Evolutionary conservation across 2,329 filamentous ascomycete genomes (phyloP), one percentile per base, ranked within the genome.

Genomic region (Aspergillus aculeatus): DNA sequence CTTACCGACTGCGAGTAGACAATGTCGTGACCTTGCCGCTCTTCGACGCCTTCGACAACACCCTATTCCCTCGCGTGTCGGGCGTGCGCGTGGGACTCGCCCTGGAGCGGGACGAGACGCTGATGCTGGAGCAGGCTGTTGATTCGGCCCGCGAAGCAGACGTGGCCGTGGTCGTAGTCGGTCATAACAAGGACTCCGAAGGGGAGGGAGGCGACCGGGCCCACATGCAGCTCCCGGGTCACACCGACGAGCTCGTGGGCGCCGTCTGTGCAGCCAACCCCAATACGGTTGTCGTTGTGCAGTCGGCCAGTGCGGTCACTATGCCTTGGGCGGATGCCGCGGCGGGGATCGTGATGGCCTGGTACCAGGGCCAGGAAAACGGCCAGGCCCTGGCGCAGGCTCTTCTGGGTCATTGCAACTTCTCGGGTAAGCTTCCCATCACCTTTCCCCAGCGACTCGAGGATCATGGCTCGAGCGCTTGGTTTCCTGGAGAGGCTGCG

Each of bases 331-430:
- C 80, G 1, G 79, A 85, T 63, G 75, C 80, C 23, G 86, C 89
- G 2, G 84, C 87, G 3, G 84, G 87, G 1, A 86, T 92, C 31
- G 69, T 92, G 0, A 89, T 92, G 70, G 84, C 86, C 0, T 90
- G 87, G 86, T 89, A 89, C 66, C 85, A 87, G 70, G 86, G 88
- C 2, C 85, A 90, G 71, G 87, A 90, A 75, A 84, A 86, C 0
- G 88, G 88, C 1, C 87, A 90, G 66, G 85, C 86, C 0, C 79
- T 90, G 47, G 86, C 86, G 1, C 86, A 89, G 68, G 85, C 89
- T 0, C 76, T 90, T 0, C 86, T 88, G 63, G 89, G 86, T 4
- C 75, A 83, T 44, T 78, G 81, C 59, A 89, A 85, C 65, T 88
- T 88, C 0, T 86, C 84, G 61, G 89, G 88, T 5, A 90, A 90